Conservation (phyloP, 805 yeast genomes). For the Starmerella vitae region DNA sequence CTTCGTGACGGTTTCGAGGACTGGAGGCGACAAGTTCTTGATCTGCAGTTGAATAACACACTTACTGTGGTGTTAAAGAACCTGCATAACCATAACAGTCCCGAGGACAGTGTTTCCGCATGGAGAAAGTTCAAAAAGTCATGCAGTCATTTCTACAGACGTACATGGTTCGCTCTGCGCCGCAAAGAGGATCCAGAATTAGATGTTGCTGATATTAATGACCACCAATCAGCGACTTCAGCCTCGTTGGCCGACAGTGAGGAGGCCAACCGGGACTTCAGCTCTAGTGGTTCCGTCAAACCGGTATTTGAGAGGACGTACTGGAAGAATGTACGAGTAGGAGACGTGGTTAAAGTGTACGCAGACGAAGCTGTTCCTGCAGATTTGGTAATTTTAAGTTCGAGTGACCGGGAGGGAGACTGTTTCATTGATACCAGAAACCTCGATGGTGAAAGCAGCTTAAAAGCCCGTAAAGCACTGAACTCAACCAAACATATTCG, state of each 20-base stretch:
- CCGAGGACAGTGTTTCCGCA: constrained; percentile 37
- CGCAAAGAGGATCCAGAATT: constrained; percentile 24
- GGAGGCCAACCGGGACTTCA: background rate
- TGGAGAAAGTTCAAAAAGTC: constrained; percentile 63
- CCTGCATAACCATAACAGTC: constrained; percentile 44
- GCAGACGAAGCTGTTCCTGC: constrained; percentile 71
- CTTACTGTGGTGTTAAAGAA: constrained; percentile 45
- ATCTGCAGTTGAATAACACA: constrained; percentile 54
- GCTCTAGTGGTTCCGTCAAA: background rate
- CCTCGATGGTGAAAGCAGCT: constrained; percentile 63
- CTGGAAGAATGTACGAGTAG: constrained; percentile 68
- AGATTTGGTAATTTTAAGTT: constrained; percentile 51
- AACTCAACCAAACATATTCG: constrained; percentile 40
- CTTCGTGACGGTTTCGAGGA: constrained; percentile 69
- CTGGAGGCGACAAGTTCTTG: constrained; percentile 49
- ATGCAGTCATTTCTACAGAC: constrained; percentile 14
- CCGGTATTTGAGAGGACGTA: constrained; percentile 34
- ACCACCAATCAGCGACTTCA: constrained; percentile 2
- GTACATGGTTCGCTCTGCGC: constrained; percentile 11
- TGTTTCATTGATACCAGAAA: constrained; percentile 60
- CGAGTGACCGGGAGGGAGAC: constrained; percentile 57
- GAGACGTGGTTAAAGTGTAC: constrained; percentile 54
- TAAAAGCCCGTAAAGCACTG: constrained; percentile 45
- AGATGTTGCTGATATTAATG: constrained; percentile 21
- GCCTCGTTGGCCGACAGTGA: background rate